phyloP scores from a whole-genome alignment of 2,329 filamentous ascomycete species.

The Sclerotinia minor region DNA sequence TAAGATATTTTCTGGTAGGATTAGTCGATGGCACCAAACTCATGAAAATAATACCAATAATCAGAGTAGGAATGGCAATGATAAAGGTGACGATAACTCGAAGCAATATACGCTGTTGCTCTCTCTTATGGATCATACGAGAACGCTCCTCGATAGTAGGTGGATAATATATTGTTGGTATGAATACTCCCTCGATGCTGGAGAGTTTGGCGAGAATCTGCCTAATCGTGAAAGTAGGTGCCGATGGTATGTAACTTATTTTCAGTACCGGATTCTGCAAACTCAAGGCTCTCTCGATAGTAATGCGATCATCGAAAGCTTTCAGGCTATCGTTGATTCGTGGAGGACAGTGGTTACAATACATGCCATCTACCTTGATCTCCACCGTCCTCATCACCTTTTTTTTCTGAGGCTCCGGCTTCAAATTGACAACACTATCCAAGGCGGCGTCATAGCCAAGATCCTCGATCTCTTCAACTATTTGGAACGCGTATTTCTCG shows the following conservation, averaged over 20 bases:
- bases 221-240: conserved; percentile 72
- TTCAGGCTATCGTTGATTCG: conserved; percentile 56
- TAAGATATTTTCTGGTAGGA: conserved; percentile 62
- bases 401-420: conserved; percentile 32
- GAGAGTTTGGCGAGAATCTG: conserved; percentile 69
- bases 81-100: conserved; percentile 70
- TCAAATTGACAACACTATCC: conserved; percentile 47
- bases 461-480: conserved; percentile 55
- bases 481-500: conserved; percentile 46
- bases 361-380: conserved; percentile 69
- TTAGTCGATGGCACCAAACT: conserved; percentile 66
- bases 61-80: conserved; percentile 76
- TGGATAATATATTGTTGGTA: conserved; percentile 71
- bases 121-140: conserved; percentile 66
- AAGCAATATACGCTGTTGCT: conserved; percentile 66
- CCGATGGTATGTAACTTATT: conserved; percentile 67
- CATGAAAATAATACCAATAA: conserved; percentile 92
- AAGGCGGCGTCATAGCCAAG: conserved; percentile 67
- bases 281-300: conserved; percentile 57
- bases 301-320: conserved; percentile 50
- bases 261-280: conserved; percentile 66
- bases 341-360: conserved; percentile 69
- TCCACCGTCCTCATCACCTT: conserved; percentile 54
- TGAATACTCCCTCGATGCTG: conserved; percentile 64
- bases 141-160: conserved; percentile 83